Evolutionary conservation across 352 stramenopile species (phyloP).

Genomic region (Phytopythium kandeliae): DNA sequence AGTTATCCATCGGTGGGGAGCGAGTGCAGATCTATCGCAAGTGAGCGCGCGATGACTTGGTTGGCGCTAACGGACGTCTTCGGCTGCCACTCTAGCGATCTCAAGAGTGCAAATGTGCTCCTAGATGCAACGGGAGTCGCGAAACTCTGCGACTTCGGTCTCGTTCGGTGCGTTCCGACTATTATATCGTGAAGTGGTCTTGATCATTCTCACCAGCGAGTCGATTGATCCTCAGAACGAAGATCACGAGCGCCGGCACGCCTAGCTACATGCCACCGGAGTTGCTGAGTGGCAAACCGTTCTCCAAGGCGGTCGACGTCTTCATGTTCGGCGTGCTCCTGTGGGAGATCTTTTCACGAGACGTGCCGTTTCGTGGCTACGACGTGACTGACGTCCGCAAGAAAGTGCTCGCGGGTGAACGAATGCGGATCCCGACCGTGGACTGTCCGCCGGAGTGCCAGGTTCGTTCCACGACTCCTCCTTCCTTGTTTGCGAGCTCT

Average conservation of each 20-base stretch:
- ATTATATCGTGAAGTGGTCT: background rate
- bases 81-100: conserved; percentile 36
- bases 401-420: conserved; percentile 64
- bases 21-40: too few relatives aligned
- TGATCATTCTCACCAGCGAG: background rate
- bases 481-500: background rate
- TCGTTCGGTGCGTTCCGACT: conserved; percentile 41
- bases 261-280: conserved; percentile 88
- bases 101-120: conserved; percentile 90
- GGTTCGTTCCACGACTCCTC: too few relatives aligned
- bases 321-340: conserved; percentile 92
- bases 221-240: conserved; percentile 51
- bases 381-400: conserved; percentile 67
- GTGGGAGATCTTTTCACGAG: conserved; percentile 86
- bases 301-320: conserved; percentile 89
- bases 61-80: too few relatives aligned
- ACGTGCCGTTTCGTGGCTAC: conserved; percentile 73
- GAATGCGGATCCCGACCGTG: conserved; percentile 68
- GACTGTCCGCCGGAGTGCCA: conserved; percentile 59
- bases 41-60: too few relatives aligned
- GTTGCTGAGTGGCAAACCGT: conserved; percentile 72
- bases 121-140: conserved; percentile 54
- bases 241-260: conserved; percentile 78
- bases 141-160: conserved; percentile 93
- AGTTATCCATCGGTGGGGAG: conserved; percentile 89